phyloP scores from a whole-genome alignment of 1,284 basidiomycete genomes.

The Thelephora terrestris region DNA sequence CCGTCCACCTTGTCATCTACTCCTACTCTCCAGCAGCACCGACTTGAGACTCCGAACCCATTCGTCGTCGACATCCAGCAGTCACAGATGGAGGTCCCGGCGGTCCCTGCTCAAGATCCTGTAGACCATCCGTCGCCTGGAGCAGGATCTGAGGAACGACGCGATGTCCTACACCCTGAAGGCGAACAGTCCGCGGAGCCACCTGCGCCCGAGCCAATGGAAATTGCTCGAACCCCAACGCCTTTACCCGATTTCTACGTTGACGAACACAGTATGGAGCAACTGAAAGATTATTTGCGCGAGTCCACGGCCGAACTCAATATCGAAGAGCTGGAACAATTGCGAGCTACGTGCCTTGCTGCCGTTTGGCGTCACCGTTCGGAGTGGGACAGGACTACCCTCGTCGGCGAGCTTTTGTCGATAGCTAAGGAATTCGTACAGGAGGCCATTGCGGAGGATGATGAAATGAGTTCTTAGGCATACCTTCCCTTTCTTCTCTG shows the following conservation, averaged over 20 bases:
- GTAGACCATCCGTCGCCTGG: background rate
- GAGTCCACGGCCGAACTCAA: constrained; percentile 48
- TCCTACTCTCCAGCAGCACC: background rate
- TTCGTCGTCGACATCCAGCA: background rate
- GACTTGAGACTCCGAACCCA: background rate
- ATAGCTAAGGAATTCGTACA: constrained; percentile 50
- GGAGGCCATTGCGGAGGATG: constrained; percentile 29
- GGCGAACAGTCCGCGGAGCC: constrained; percentile 11
- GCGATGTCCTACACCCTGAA: background rate
- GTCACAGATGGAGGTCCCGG: background rate
- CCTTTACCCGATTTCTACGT: constrained; percentile 61
- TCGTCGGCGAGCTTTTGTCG: constrained; percentile 50
- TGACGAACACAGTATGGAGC: constrained; percentile 32
- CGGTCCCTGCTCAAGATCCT: background rate
- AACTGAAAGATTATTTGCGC: constrained; percentile 37
- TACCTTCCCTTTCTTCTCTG: no score
- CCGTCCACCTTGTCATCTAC: background rate
- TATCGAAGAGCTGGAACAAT: constrained; percentile 89
- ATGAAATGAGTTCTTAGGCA: no score
- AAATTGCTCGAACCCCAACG: constrained; percentile 47
- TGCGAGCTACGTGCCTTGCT: constrained; percentile 77
- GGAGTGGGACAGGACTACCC: constrained; percentile 73
- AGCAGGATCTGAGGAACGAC: background rate
- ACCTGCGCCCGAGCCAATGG: constrained; percentile 32
- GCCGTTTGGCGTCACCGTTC: constrained; percentile 72